These are phyloP conservation scores for Blastocrithidia nonstop DNA, from an alignment of 208 protist species.

Conservation along the genomic window DNA sequence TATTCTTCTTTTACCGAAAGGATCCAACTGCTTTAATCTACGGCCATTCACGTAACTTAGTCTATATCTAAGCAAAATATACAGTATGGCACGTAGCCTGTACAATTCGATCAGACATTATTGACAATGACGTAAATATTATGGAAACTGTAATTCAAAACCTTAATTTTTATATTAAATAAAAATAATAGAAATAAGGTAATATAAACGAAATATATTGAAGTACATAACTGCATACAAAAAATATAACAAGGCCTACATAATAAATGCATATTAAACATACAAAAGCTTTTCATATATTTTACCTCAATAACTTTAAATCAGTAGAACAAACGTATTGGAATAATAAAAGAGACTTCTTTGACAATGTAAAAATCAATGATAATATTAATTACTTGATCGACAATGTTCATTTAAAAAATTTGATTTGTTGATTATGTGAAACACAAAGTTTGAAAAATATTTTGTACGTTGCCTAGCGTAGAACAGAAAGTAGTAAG, in stretches of 20 bases:
- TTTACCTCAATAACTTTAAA: not conserved
- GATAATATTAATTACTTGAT: conserved; percentile 1
- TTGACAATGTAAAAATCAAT: no score
- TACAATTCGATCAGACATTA: not conserved
- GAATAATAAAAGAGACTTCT: no score
- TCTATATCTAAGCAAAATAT: conserved; percentile 58
- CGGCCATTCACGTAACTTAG: conserved; percentile 37
- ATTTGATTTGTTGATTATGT: not conserved
- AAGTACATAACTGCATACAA: no score
- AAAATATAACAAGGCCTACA: no score
- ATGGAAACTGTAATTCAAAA: not conserved
- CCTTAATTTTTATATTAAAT: not conserved
- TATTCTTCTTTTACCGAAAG: conserved; percentile 56
- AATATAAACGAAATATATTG: not conserved
- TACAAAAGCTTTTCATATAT: not conserved
- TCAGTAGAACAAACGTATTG: not conserved
- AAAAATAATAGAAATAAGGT: not conserved
- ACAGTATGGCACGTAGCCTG: conserved; percentile 27
- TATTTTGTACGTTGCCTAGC: not conserved
- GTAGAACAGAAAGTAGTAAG: not conserved
- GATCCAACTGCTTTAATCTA: conserved; percentile 66
- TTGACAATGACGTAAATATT: not conserved
- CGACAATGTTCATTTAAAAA: not conserved
- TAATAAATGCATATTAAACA: not conserved
- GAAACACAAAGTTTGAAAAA: not conserved